Conservation (phyloP, 2,329 filamentous ascomycete genomes). For the Ophiocordyceps australis region DNA sequence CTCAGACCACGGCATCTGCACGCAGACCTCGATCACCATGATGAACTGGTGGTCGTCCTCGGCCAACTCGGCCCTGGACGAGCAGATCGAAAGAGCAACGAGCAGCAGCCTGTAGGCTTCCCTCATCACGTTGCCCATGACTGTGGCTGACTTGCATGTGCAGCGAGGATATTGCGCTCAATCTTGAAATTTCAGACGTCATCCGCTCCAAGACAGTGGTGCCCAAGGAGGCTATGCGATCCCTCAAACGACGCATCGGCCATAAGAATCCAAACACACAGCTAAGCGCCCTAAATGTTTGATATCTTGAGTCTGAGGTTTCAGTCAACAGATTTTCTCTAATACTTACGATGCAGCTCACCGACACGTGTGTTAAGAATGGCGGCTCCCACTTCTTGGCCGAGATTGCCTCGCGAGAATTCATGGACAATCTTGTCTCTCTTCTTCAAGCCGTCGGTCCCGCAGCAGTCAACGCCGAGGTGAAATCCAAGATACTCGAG, state of each 20-base stretch:
- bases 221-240: constrained; percentile 95
- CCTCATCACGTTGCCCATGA: constrained; percentile 1
- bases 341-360: constrained; percentile 40
- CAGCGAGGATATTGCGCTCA: constrained; percentile 90
- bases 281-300: constrained; percentile 79
- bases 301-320: constrained; percentile 4
- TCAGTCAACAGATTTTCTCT: background rate
- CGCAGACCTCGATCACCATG: constrained; percentile 18
- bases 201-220: constrained; percentile 96
- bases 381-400: constrained; percentile 86
- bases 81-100: constrained; percentile 92
- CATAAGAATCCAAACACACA: constrained; percentile 97
- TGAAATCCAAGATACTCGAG: constrained; percentile 80
- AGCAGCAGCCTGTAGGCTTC: constrained; percentile 68
- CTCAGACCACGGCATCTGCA: too few relatives aligned
- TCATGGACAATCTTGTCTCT: constrained; percentile 92
- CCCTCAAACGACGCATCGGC: constrained; percentile 81
- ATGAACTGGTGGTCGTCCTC: constrained; percentile 97
- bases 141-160: constrained; percentile 1
- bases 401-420: constrained; percentile 92
- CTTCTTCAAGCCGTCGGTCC: constrained; percentile 65
- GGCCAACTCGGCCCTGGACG: constrained; percentile 77
- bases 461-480: constrained; percentile 64
- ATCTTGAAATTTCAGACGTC: constrained; percentile 93
- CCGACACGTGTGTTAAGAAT: constrained; percentile 97